Percentiles rank a stretch among this genome's conserved stretches.
phyloP scores from a whole-genome alignment of 2,329 filamentous ascomycete genomes.

The Penicillium verrucosum region DNA sequence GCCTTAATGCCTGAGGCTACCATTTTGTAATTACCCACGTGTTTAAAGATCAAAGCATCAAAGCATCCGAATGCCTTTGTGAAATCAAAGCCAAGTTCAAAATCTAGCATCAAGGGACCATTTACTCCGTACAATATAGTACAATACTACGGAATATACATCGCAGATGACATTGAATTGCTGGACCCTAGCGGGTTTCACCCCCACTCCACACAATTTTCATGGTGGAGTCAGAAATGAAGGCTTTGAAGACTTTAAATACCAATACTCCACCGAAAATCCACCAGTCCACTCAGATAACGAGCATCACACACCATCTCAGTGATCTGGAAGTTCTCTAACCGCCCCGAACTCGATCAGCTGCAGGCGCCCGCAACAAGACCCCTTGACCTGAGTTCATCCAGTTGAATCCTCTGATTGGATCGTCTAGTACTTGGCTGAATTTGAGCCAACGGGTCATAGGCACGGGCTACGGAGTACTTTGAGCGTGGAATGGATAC shows the following conservation, averaged over 20 bases:
- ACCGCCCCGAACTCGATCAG: neutral
- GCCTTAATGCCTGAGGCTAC: neutral
- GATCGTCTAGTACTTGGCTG: constrained; percentile 4
- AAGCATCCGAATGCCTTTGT: neutral
- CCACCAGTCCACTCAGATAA: neutral
- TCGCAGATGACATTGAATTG: neutral
- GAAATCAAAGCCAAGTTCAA: neutral
- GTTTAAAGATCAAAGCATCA: neutral
- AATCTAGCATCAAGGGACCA: neutral
- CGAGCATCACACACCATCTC: neutral
- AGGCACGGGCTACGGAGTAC: constrained; percentile 19
- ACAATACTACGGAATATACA: neutral
- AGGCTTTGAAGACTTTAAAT: neutral
- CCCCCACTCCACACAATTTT: constrained; percentile 1
- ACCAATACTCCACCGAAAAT: constrained; percentile 3
- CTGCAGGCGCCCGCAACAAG: neutral
- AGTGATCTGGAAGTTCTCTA: neutral
- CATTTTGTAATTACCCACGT: neutral
- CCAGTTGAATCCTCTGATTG: constrained; percentile 13
- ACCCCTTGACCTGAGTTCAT: neutral
- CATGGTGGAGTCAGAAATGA: neutral
- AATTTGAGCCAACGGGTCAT: constrained; percentile 14
- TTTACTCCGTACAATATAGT: no score
- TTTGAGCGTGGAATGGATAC: constrained; percentile 8
- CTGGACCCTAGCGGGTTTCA: neutral